These are phyloP conservation scores for Mycosarcoma maydis DNA, from an alignment of 1,284 basidiomycete genomes.

Conservation along the genomic window DNA sequence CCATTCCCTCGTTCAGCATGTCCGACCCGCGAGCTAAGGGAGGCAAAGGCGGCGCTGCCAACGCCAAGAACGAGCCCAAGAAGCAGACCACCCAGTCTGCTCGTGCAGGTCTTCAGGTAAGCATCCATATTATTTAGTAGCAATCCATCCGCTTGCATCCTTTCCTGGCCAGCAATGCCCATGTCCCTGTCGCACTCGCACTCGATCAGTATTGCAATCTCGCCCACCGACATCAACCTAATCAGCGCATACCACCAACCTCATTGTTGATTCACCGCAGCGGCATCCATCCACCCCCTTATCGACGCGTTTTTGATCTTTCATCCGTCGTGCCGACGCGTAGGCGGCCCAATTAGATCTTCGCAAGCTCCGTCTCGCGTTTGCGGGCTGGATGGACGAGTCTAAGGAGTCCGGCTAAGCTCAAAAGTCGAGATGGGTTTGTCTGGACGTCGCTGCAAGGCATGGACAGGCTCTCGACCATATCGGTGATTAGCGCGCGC, in stretches of 20 bases:
- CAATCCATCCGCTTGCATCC: conserved; percentile 2
- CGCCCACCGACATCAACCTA: neutral
- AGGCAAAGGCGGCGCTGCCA: conserved; percentile 49
- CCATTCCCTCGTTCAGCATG: conserved; percentile 19
- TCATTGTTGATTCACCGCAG: no score
- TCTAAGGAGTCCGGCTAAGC: neutral
- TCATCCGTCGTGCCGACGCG: conserved; percentile 1
- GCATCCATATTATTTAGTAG: conserved; percentile 10
- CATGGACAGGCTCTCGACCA: no score
- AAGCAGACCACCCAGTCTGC: conserved; percentile 55
- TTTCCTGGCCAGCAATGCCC: no score
- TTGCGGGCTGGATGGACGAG: neutral
- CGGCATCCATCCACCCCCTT: conserved; percentile 1
- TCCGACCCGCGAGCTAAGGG: conserved; percentile 54
- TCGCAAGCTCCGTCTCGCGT: neutral
- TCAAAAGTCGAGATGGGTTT: neutral
- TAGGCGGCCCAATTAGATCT: neutral
- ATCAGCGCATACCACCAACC: no score
- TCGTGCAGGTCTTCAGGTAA: conserved; percentile 63
- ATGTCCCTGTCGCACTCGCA: no score
- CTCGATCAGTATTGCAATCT: neutral
- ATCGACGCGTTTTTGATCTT: conserved; percentile 3
- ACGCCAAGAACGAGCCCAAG: conserved; percentile 47
- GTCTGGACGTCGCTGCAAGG: no score
- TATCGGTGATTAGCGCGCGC: no score